Conservation (phyloP, 306 rosid species). For the Cicer bijugum region DNA sequence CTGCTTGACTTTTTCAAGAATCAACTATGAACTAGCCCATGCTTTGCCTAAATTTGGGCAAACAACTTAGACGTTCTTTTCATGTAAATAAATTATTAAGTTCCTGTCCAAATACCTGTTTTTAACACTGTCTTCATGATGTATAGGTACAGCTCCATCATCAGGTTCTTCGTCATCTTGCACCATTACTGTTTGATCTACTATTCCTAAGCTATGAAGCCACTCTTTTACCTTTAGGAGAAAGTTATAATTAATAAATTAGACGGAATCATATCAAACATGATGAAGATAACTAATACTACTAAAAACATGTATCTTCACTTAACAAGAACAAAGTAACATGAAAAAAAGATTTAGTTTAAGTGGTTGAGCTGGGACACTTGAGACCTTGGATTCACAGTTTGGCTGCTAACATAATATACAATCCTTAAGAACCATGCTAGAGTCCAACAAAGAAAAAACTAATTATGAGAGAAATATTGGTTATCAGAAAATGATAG, state of each 20-base stretch:
- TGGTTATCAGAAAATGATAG: too few species aligned
- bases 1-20: constrained; percentile 21
- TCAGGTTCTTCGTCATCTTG: constrained; percentile 90
- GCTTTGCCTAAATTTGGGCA: constrained; percentile 8
- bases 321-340: constrained; percentile 33
- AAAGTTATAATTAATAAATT: constrained; percentile 30
- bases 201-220: constrained; percentile 86
- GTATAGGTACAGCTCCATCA: constrained; percentile 74
- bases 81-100: constrained; percentile 30
- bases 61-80: constrained; percentile 19
- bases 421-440: too few species aligned
- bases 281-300: constrained; percentile 39
- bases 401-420: too few species aligned
- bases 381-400: too few species aligned
- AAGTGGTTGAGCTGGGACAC: too few species aligned
- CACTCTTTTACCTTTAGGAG: constrained; percentile 79
- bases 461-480: too few species aligned
- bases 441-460: too few species aligned
- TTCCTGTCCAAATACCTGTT: constrained; percentile 57
- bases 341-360: constrained; percentile 4
- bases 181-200: constrained; percentile 71
- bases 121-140: constrained; percentile 63
- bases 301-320: constrained; percentile 23
- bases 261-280: constrained; percentile 29
- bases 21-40: neutral